Percentiles rank a stretch among this genome's conserved stretches.
phyloP scores from a whole-genome alignment of 2,329 filamentous ascomycete genomes.

The Calonectria leucothoes region DNA sequence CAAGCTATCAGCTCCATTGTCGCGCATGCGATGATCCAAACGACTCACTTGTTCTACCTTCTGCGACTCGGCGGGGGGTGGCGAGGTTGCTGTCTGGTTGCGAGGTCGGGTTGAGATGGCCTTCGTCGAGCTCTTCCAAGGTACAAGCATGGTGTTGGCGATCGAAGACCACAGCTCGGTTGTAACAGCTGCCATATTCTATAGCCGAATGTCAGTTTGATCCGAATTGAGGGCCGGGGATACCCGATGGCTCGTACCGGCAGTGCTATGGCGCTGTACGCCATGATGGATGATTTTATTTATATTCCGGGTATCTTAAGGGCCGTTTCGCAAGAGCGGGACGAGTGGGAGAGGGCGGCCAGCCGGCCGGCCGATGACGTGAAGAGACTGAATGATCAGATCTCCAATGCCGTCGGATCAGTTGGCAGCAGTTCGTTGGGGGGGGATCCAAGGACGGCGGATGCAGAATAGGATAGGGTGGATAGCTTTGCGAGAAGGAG shows the following conservation, averaged over 20 bases:
- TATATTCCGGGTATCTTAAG: constrained; percentile 23
- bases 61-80: constrained; percentile 17
- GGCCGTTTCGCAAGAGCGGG: constrained; percentile 1
- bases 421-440: background rate
- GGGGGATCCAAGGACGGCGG: background rate
- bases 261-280: constrained; percentile 43
- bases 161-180: constrained; percentile 61
- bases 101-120: constrained; percentile 23
- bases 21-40: constrained; percentile 5
- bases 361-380: constrained; percentile 37
- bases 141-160: constrained; percentile 51
- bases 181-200: constrained; percentile 57
- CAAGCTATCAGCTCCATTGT: constrained; percentile 24
- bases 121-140: constrained; percentile 43
- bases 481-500: constrained; percentile 28
- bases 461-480: constrained; percentile 16
- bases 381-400: constrained; percentile 19
- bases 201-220: constrained; percentile 31
- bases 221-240: constrained; percentile 11
- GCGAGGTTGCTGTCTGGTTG: constrained; percentile 6
- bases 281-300: constrained; percentile 32
- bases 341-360: constrained; percentile 21
- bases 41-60: constrained; percentile 32
- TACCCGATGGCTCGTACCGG: constrained; percentile 39
- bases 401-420: background rate